phyloP scores from a whole-genome alignment of 2,329 filamentous ascomycete species.

The Stemphylium beticola region DNA sequence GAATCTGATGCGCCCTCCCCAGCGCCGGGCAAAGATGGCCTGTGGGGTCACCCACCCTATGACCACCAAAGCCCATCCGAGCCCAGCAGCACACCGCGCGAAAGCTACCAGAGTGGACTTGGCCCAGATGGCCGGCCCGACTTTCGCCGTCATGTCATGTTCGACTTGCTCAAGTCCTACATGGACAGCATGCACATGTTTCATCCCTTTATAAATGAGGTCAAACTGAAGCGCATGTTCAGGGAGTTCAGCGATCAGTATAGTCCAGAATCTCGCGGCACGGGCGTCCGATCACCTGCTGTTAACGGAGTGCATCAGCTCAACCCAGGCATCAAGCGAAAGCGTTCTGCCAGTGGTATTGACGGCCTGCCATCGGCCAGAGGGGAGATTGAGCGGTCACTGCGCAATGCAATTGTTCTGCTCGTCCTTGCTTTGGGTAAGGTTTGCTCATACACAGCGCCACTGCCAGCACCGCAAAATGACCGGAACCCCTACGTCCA shows the following conservation, averaged over 20 bases:
- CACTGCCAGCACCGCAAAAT: constrained; percentile 62
- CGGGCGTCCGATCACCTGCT: constrained; percentile 33
- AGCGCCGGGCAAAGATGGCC: constrained; percentile 52
- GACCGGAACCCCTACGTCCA: constrained; percentile 44
- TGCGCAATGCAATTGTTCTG: constrained; percentile 76
- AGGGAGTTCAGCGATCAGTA: constrained; percentile 52
- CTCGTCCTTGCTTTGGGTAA: constrained; percentile 86
- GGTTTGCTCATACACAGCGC: constrained; percentile 66
- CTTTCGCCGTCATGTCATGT: constrained; percentile 59
- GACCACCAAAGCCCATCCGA: constrained; percentile 45
- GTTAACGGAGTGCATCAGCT: constrained; percentile 23
- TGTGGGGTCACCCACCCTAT: constrained; percentile 58
- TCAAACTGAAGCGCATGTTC: constrained; percentile 59
- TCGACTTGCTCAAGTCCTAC: constrained; percentile 61
- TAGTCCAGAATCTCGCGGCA: constrained; percentile 35
- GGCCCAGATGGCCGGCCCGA: constrained; percentile 61
- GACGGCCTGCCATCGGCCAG: constrained; percentile 33
- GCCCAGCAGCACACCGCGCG: constrained; percentile 28
- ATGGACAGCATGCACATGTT: constrained; percentile 66
- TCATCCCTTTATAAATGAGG: constrained; percentile 67
- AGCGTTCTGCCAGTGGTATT: constrained; percentile 40
- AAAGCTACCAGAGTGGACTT: constrained; percentile 57
- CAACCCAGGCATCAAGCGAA: constrained; percentile 42
- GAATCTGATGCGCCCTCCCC: constrained; percentile 50
- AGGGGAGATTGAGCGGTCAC: constrained; percentile 36